Evolutionary conservation across 495 filamentous ascomycete species (phyloP).

Genomic region (Tuber microsphaerosporum): DNA sequence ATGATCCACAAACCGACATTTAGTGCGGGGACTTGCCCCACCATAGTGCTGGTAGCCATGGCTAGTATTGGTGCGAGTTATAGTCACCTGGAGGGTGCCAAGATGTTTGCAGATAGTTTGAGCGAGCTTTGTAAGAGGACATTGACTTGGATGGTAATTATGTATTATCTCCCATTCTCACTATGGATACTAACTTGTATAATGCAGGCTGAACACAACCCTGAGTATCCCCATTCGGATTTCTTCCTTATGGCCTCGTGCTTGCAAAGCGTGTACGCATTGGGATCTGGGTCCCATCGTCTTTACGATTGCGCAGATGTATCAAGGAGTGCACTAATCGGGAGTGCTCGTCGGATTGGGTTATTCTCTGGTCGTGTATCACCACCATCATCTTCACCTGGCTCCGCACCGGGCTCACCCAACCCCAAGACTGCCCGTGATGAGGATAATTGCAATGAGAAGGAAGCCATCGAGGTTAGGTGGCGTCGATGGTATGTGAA

Average conservation of each 20-base stretch:
- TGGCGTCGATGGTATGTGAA: constrained; percentile 40
- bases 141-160: constrained; percentile 41
- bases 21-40: constrained; percentile 36
- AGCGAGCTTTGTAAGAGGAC: constrained; percentile 43
- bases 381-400: constrained; percentile 29
- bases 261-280: constrained; percentile 41
- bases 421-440: constrained; percentile 9
- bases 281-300: constrained; percentile 40
- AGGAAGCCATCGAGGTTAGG: constrained; percentile 24
- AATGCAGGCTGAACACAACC: constrained; percentile 38
- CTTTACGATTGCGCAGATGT: constrained; percentile 43
- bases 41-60: constrained; percentile 41
- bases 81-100: constrained; percentile 39
- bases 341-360: constrained; percentile 41
- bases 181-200: constrained; percentile 6
- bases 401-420: constrained; percentile 33
- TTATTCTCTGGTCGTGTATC: constrained; percentile 36
- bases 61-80: constrained; percentile 43
- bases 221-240: constrained; percentile 37
- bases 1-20: constrained; percentile 42
- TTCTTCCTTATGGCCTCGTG: constrained; percentile 42
- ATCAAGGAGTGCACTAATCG: constrained; percentile 40
- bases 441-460: constrained; percentile 14
- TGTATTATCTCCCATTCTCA: background rate
- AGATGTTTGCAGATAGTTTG: constrained; percentile 39